Percentiles rank a stretch among this genome's conserved stretches.
phyloP scores from a whole-genome alignment of 1,284 basidiomycete species.

The Ustilago curta region DNA sequence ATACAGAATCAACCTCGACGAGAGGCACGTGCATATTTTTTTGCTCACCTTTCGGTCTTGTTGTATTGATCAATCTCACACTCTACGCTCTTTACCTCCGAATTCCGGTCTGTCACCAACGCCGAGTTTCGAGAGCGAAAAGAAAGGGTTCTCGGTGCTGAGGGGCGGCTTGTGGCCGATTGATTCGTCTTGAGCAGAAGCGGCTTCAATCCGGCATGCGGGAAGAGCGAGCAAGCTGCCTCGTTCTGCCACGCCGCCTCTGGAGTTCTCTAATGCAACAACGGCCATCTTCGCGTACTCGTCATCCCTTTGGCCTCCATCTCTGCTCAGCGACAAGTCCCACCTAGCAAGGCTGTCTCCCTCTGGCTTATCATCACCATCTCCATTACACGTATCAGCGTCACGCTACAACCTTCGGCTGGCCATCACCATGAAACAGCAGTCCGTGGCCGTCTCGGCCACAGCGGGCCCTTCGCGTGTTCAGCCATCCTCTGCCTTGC shows the following conservation, averaged over 20 bases:
- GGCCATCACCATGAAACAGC: conserved; percentile 23
- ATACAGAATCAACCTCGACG: too few species aligned
- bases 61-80: conserved; percentile 1
- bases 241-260: not conserved
- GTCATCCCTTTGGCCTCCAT: not conserved
- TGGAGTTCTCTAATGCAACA: not conserved
- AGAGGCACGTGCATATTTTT: conserved; percentile 26
- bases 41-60: not conserved
- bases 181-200: not conserved
- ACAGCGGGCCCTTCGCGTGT: conserved; percentile 30
- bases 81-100: not conserved
- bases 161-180: not conserved
- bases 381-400: not conserved
- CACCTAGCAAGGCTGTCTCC: not conserved
- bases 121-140: conserved; percentile 10
- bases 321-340: not conserved
- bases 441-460: conserved; percentile 20
- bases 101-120: conserved; percentile 17
- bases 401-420: not conserved
- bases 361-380: not conserved
- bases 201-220: conserved; percentile 8
- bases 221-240: conserved; percentile 1
- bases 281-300: not conserved
- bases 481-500: conserved; percentile 16
- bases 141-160: conserved; percentile 13